A percentile compares a stretch with the other conserved stretches of the same genome.
Evolutionary conservation across 2,329 filamentous ascomycete genomes (phyloP).

Genomic region (Cytospora piceae): DNA sequence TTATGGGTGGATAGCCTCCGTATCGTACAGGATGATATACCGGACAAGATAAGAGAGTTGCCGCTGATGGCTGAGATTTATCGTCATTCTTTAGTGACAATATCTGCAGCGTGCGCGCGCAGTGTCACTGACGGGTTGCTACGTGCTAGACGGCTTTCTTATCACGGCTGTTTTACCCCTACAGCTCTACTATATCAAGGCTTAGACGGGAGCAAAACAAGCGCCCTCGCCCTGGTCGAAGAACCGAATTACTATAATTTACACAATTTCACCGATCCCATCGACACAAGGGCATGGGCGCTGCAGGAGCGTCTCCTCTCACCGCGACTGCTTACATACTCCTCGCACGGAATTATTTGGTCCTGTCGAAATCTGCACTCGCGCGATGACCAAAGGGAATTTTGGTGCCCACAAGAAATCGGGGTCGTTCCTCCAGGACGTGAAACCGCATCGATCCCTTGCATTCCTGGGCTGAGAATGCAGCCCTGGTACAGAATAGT

Average conservation of each 20-base stretch:
- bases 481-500: not conserved
- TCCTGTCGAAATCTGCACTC: not conserved
- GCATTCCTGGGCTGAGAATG: not conserved
- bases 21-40: slow-evolving; percentile 13
- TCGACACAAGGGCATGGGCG: not conserved
- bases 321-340: not conserved
- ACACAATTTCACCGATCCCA: not conserved
- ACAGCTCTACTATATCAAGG: not conserved
- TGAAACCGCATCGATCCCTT: not conserved
- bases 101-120: not conserved
- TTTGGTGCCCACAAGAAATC: not conserved
- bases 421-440: too few relatives aligned
- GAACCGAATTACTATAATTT: fast-evolving
- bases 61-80: slow-evolving; percentile 3
- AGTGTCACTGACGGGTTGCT: not conserved
- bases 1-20: slow-evolving; percentile 14
- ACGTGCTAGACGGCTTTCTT: not conserved
- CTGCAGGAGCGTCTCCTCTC: slow-evolving; percentile 3
- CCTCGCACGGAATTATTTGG: not conserved
- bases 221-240: not conserved
- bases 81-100: not conserved
- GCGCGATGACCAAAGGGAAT: not conserved
- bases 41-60: not conserved
- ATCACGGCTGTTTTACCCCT: not conserved
- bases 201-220: not conserved